phyloP scores from a whole-genome alignment of 2,329 filamentous ascomycete genomes.

The Penicillium sp. region DNA sequence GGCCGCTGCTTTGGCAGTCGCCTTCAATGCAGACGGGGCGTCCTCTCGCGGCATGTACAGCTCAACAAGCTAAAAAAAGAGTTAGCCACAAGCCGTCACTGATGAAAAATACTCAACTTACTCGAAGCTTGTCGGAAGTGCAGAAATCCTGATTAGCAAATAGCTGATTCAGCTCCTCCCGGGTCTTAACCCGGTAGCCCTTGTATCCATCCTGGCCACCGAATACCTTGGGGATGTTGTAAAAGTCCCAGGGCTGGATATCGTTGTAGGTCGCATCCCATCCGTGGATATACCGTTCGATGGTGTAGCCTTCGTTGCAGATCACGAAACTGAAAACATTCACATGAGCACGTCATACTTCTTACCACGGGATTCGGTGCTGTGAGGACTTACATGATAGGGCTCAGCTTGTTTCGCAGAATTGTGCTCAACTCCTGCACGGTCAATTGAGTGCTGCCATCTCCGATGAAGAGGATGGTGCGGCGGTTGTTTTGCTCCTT shows the following conservation, averaged over 20 bases:
- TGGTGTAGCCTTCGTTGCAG: conserved; percentile 84
- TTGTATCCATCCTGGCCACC: conserved; percentile 57
- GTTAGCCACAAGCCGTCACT: conserved; percentile 7
- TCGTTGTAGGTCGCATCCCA: conserved; percentile 78
- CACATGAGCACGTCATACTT: background rate
- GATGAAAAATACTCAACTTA: conserved; percentile 19
- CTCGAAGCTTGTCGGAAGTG: conserved; percentile 47
- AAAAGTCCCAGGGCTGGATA: conserved; percentile 69
- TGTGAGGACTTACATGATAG: conserved; percentile 61
- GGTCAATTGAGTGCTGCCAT: conserved; percentile 81
- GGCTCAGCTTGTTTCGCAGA: conserved; percentile 66
- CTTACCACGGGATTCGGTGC: background rate
- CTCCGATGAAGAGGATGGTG: conserved; percentile 82
- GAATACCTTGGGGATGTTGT: conserved; percentile 63
- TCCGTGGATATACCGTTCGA: conserved; percentile 83
- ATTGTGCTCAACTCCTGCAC: conserved; percentile 81
- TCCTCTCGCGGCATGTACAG: conserved; percentile 75
- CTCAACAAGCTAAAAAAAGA: conserved; percentile 66
- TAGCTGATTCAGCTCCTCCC: conserved; percentile 62
- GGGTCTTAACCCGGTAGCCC: conserved; percentile 65
- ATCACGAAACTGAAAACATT: conserved; percentile 59
- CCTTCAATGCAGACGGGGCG: conserved; percentile 64
- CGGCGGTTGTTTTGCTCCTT: conserved; percentile 61
- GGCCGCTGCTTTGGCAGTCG: conserved; percentile 67
- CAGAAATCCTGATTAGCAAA: conserved; percentile 61